Evolutionary conservation across 2,329 filamentous ascomycete genomes (phyloP).

Genomic region (Verticillium albo-atrum): DNA sequence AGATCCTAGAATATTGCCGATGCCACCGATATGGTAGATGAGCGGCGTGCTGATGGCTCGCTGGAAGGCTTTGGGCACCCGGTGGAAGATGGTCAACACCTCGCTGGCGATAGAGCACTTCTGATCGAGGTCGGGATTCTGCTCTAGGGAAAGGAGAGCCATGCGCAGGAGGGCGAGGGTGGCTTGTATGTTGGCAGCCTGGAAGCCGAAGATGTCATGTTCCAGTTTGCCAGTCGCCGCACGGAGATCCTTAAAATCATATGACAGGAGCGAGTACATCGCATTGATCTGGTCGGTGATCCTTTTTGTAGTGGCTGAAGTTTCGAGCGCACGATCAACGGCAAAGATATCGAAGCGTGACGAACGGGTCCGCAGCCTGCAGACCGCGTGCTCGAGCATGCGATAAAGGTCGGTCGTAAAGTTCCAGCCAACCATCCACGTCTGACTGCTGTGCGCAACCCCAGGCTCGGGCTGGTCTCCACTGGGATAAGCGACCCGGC

Average conservation of each 20-base stretch:
- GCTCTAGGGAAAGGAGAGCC: conserved; percentile 19
- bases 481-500: conserved; percentile 41
- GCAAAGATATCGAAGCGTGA: background rate
- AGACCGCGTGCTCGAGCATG: conserved; percentile 44
- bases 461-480: conserved; percentile 18
- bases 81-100: conserved; percentile 20
- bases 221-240: conserved; percentile 4
- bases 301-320: background rate
- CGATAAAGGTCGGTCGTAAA: conserved; percentile 52
- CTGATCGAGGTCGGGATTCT: conserved; percentile 19
- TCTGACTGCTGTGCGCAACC: conserved; percentile 7
- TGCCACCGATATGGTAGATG: conserved; percentile 26
- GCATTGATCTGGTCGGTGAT: background rate
- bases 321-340: background rate
- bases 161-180: conserved; percentile 26
- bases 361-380: conserved; percentile 4
- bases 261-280: background rate
- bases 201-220: conserved; percentile 23
- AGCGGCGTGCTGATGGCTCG: conserved; percentile 26
- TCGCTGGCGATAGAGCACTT: conserved; percentile 24
- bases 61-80: conserved; percentile 20
- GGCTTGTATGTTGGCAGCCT: conserved; percentile 27
- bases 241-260: background rate
- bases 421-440: conserved; percentile 53
- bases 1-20: conserved; percentile 27